Base-by-base conservation (phyloP, 805 yeast species). In the Geotrichum ghanense region DNA sequence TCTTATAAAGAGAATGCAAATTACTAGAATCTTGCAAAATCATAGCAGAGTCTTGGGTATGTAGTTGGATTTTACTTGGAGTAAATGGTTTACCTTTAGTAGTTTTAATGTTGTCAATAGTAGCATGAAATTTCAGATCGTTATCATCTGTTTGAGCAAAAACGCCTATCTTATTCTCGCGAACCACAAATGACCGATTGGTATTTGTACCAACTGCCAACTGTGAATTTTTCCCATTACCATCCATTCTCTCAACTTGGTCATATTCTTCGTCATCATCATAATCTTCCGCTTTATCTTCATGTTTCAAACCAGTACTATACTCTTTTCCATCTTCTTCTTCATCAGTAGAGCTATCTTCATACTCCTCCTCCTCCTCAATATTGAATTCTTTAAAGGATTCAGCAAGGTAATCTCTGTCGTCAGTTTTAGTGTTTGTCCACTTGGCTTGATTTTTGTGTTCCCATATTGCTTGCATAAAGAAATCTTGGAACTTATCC, bases 131-230 rank as follows among this genome's bases (percentile, higher is more conserved):
- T 48, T 78, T 74, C 43, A 87, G 63, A 37, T 71, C 75, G 16
- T 71, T 71, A n/a, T 31, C 37, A 14, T 68, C 72, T 27, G 72
- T 73, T 17, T 79, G 73, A 55, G 73, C 80, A 65, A 87, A 86
- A 3, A 88, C 88, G 25, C 95, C 95, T 48, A 88, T 68, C 52
- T 76, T 77, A 60, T 84, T 68, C 12, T 88, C 95, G 53, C 94
- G 76, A 0, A 83, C 79, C 24, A 88, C 89, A 60, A 74, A 88
- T 0, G 95, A 74, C 27, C 92, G 70, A 56, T 84, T 81, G 53
- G 79, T 79, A 47, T 73, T 73, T 50, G 66, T 75, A 0, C 95
- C 89, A 6, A 86, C 79, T 1, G 83, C 79, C 56, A 88, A 69
- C 20, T 77, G 79, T 45, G 76, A 72, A 60, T 87, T 87, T 43